These are phyloP conservation scores for Corynascus novoguineensis DNA, from an alignment of 495 filamentous ascomycete species.

Conservation along the genomic window DNA sequence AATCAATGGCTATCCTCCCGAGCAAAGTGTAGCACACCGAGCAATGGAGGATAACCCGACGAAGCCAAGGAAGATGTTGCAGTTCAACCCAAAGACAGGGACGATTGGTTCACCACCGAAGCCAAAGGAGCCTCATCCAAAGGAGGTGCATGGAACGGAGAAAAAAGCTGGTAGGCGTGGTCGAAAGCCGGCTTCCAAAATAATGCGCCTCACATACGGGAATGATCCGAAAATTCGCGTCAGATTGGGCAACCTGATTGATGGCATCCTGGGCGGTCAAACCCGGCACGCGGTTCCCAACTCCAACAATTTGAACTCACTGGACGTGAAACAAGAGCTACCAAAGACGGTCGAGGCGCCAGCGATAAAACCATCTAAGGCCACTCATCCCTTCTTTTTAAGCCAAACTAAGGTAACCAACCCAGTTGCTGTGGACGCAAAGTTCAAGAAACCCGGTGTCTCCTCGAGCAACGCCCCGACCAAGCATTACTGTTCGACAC, in stretches of 20 bases:
- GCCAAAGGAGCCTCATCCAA: constrained; percentile 19
- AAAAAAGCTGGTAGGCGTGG: constrained; percentile 10
- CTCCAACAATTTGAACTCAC: not conserved
- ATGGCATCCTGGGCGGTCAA: constrained; percentile 26
- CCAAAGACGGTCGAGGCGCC: not conserved
- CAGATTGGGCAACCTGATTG: constrained; percentile 32
- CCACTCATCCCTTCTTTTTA: constrained; percentile 78
- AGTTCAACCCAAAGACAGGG: constrained; percentile 46
- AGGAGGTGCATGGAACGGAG: not conserved
- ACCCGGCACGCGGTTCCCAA: constrained; percentile 11
- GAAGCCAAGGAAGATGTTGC: constrained; percentile 44
- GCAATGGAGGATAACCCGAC: not conserved
- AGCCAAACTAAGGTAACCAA: constrained; percentile 36
- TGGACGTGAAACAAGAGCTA: constrained; percentile 18
- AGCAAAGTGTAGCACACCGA: not conserved
- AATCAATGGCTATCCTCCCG: not conserved
- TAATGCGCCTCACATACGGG: constrained; percentile 36
- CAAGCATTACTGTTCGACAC: constrained; percentile 34
- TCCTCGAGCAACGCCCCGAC: constrained; percentile 15
- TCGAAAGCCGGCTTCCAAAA: constrained; percentile 14
- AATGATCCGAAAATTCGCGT: constrained; percentile 28
- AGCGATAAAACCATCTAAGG: constrained; percentile 40
- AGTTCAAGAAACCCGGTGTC: constrained; percentile 9
- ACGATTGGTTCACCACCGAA: constrained; percentile 52
- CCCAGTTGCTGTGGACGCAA: constrained; percentile 14